Conservation (phyloP, 495 filamentous ascomycete species). For the Penicillium silybi region DNA sequence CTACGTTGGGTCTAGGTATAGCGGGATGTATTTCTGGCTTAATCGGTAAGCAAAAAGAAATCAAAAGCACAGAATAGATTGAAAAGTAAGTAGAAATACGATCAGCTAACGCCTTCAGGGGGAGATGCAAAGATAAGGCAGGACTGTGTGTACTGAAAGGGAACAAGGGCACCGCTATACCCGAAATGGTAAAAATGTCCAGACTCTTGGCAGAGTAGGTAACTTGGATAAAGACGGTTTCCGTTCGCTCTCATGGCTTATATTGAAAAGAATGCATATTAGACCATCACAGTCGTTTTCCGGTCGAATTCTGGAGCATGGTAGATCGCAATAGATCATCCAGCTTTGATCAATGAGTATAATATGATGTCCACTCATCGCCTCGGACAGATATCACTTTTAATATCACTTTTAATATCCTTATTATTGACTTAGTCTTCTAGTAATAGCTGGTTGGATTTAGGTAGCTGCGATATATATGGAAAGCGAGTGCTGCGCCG, state of each 20-base stretch:
- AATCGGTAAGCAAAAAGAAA: too few relatives aligned
- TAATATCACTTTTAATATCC: too few relatives aligned
- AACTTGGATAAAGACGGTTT: background rate
- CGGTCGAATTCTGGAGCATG: background rate
- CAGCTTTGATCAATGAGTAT: conserved; percentile 26
- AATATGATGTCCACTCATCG: conserved; percentile 11
- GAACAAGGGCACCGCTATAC: conserved; percentile 20
- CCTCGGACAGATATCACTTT: conserved; percentile 22
- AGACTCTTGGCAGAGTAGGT: conserved; percentile 6
- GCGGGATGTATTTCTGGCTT: background rate
- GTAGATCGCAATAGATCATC: conserved; percentile 23
- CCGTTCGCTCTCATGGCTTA: background rate
- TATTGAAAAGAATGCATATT: background rate
- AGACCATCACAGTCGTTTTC: background rate
- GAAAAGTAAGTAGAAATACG: background rate
- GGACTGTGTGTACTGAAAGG: conserved; percentile 29
- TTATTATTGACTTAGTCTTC: too few relatives aligned
- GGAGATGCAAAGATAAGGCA: background rate
- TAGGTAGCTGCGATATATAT: too few relatives aligned
- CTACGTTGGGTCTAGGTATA: background rate
- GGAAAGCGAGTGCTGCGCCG: conserved; percentile 36
- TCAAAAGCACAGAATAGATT: background rate
- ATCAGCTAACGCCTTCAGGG: background rate
- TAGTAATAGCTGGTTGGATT: too few relatives aligned
- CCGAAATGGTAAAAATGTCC: conserved; percentile 38